Evolutionary conservation across 495 filamentous ascomycete species (phyloP), one percentile per base, ranked within the genome.

Genomic region (Sordaria brevicollis): DNA sequence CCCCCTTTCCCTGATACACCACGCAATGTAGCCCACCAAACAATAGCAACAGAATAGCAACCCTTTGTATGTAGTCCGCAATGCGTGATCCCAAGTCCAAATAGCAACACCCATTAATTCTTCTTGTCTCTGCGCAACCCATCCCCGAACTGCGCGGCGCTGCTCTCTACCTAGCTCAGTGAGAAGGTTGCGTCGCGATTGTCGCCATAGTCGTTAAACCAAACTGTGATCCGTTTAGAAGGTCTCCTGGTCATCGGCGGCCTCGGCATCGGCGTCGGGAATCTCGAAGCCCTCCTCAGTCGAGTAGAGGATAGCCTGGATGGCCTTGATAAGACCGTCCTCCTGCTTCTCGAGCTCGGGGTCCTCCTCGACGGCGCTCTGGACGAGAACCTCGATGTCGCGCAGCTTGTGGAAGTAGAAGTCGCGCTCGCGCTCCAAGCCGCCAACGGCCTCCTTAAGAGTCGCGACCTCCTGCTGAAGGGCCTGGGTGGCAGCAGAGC

Each of bases 341-440:
- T 97, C 94, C 31, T 94, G 91, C 86, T 94, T 91, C 84, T 97
- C 95, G 66, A 98, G 81, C 80, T 94, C 89, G 5, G 94, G 93
- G 72, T 97, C 89, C 43, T 89, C 89, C 75, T 98, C 95, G 74
- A 97, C 91, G 17, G 93, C 93, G 72, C 89, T 89, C 84, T 99
- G 95, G 67, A 99, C 84, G 77, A 99, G 74, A 73, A 99, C 80
- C 81, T 99, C 96, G 73, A 99, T 99, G 76, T 99, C 95, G 67
- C 95, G 89, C 70, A 99, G 82, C 83, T 99, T 99, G 84, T 92
- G 93, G 79, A 99, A 99, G 84, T 99, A 99, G 81, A 99, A 99
- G 80, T 99, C 95, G 67, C 95, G 85, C 83, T 99, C 95, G 77
- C 93, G 91, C 84, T 96, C 93, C 65, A 96, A 83, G 5, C 93